These are phyloP conservation scores for Coemansia sp. DNA, from an alignment of 371 early-diverging fungal genomes.

Conservation along the genomic window DNA sequence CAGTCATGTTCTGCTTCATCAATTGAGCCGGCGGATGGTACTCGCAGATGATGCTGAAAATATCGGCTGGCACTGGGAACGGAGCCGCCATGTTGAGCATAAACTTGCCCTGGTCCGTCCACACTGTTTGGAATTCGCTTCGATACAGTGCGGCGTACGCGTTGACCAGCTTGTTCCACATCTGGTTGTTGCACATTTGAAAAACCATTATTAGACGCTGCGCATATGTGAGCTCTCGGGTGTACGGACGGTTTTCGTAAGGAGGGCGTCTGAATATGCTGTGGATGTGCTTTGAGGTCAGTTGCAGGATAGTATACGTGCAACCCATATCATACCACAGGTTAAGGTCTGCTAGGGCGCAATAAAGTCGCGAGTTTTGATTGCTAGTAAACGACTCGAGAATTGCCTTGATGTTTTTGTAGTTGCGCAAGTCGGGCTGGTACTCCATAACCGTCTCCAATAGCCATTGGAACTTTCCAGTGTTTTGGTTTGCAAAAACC, in stretches of 20 bases:
- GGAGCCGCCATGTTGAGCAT: neutral
- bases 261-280: conserved; percentile 43
- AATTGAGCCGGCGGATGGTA: neutral
- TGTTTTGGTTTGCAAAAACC: conserved; percentile 12
- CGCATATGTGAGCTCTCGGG: conserved; percentile 28
- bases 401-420: neutral
- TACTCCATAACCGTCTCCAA: neutral
- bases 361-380: conserved; percentile 37
- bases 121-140: neutral
- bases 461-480: conserved; percentile 7
- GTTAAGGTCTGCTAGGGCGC: conserved; percentile 22
- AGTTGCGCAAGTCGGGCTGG: conserved; percentile 14
- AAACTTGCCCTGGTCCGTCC: conserved; percentile 33
- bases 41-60: conserved; percentile 13
- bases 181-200: conserved; percentile 12
- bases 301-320: conserved; percentile 12
- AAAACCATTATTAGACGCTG: conserved; percentile 28
- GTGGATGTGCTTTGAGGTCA: conserved; percentile 26
- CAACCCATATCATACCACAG: conserved; percentile 16
- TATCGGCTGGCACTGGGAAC: conserved; percentile 10
- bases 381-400: conserved; percentile 43
- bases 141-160: conserved; percentile 23
- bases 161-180: conserved; percentile 16
- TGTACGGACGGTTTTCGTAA: conserved; percentile 24
- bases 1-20: neutral